Percentiles rank a stretch among this genome's conserved stretches.
Evolutionary conservation across 2,329 filamentous ascomycete species (phyloP).

Genomic region (Cryphonectria naterciae): DNA sequence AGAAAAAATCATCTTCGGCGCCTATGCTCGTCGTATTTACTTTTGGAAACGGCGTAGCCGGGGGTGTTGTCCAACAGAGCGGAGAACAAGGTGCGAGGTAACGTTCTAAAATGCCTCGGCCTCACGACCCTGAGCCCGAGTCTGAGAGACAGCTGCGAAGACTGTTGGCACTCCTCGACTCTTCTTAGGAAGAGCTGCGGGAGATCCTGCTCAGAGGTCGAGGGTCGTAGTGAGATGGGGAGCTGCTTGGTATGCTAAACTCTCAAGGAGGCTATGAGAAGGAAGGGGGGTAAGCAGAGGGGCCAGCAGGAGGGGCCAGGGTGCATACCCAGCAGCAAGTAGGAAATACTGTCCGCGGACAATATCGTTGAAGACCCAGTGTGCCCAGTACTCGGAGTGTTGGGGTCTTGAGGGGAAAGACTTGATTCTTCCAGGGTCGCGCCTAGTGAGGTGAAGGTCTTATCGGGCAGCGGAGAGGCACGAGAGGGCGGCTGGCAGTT

Average conservation of each 20-base stretch:
- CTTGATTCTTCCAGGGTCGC: background rate
- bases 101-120: background rate
- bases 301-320: background rate
- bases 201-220: background rate
- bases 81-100: background rate
- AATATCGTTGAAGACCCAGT: background rate
- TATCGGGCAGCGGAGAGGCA: constrained; percentile 6
- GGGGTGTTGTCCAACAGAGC: background rate
- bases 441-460: constrained; percentile 1
- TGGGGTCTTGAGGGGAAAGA: background rate
- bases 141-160: background rate
- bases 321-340: background rate
- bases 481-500: constrained; percentile 16
- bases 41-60: background rate
- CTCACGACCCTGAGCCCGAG: background rate
- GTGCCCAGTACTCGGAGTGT: background rate
- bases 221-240: background rate
- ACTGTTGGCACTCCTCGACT: background rate
- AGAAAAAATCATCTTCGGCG: background rate
- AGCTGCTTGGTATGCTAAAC: background rate
- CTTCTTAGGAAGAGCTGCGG: background rate
- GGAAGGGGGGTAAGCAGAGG: background rate
- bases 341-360: background rate
- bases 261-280: background rate
- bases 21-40: background rate